Percentiles rank a stretch among this genome's conserved stretches.
Evolutionary conservation across 495 filamentous ascomycete genomes (phyloP).

Genomic region (Evansstolkia leycettana): DNA sequence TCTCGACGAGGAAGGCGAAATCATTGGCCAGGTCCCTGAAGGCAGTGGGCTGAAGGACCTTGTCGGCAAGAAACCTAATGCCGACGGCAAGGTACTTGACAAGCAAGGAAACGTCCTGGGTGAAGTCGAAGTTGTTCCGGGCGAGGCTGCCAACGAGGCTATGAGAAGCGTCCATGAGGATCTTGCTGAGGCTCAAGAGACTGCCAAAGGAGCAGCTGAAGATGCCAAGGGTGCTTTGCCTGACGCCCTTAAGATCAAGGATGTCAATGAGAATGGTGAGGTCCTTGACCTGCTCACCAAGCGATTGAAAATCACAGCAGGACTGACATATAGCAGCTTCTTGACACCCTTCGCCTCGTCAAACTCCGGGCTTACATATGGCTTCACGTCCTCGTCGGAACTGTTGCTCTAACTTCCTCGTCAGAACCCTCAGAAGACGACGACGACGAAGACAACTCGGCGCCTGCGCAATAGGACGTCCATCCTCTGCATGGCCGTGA

Average conservation of each 20-base stretch:
- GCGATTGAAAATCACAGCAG: slow-evolving; percentile 56
- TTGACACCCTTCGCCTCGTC: slow-evolving; percentile 43
- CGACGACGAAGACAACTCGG: slow-evolving; percentile 4
- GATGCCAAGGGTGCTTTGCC: slow-evolving; percentile 39
- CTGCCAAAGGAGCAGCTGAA: slow-evolving; percentile 9
- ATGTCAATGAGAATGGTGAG: slow-evolving; percentile 61
- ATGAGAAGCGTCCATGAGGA: slow-evolving; percentile 32
- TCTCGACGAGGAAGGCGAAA: slow-evolving; percentile 40
- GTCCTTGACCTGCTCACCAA: slow-evolving; percentile 54
- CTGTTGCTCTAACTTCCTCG: slow-evolving; percentile 1
- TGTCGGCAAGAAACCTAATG: slow-evolving; percentile 37
- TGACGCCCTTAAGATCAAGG: slow-evolving; percentile 36
- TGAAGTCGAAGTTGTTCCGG: slow-evolving; percentile 34
- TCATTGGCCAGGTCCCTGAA: slow-evolving; percentile 37
- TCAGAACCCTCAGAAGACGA: slow-evolving; percentile 4
- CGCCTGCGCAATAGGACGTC: neutral
- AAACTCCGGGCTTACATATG: slow-evolving; percentile 42
- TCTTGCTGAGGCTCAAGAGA: slow-evolving; percentile 12
- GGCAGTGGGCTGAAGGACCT: slow-evolving; percentile 39
- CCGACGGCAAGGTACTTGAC: slow-evolving; percentile 37
- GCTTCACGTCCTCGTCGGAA: slow-evolving; percentile 26
- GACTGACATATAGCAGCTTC: slow-evolving; percentile 55
- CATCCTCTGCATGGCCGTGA: slow-evolving; percentile 7
- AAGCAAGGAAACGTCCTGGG: slow-evolving; percentile 37
- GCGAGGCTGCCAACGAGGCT: slow-evolving; percentile 39